These are phyloP conservation scores for Adansonia digitata DNA, from an alignment of 345 rosid genomes.

Conservation along the genomic window DNA sequence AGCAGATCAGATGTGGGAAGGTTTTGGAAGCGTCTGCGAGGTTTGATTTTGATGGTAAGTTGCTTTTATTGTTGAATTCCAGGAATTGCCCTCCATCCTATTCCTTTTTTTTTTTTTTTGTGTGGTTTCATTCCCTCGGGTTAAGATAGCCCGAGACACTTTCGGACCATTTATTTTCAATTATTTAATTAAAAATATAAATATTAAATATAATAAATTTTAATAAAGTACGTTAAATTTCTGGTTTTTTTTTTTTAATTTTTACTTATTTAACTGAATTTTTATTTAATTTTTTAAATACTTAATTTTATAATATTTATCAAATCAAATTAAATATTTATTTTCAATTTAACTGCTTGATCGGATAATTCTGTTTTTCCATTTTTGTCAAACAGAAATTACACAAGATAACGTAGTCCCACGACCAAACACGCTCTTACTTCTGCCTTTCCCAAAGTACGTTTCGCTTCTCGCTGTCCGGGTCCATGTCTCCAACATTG, in stretches of 20 bases:
- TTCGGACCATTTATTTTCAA: too few relatives aligned
- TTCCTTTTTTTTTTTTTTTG: not conserved
- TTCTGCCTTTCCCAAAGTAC: not conserved
- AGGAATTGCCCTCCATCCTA: not conserved
- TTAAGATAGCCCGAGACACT: not conserved
- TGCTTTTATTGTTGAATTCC: not conserved
- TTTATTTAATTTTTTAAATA: too few relatives aligned
- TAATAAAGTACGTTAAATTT: too few relatives aligned
- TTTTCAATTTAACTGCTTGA: too few relatives aligned
- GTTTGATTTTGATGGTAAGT: not conserved
- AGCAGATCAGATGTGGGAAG: not conserved
- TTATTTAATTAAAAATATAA: too few relatives aligned
- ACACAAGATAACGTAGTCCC: not conserved
- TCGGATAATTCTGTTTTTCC: too few relatives aligned
- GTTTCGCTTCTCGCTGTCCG: not conserved
- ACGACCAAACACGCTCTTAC: not conserved
- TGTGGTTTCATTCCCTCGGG: not conserved
- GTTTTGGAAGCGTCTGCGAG: not conserved
- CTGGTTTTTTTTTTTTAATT: too few relatives aligned
- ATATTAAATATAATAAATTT: too few relatives aligned
- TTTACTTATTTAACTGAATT: too few relatives aligned
- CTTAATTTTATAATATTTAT: too few relatives aligned
- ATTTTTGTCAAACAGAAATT: not conserved
- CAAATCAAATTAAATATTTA: too few relatives aligned
- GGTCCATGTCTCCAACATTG: too few relatives aligned